Base-by-base conservation (phyloP, 73 alveolate species). In the Symbiodinium natans region DNA sequence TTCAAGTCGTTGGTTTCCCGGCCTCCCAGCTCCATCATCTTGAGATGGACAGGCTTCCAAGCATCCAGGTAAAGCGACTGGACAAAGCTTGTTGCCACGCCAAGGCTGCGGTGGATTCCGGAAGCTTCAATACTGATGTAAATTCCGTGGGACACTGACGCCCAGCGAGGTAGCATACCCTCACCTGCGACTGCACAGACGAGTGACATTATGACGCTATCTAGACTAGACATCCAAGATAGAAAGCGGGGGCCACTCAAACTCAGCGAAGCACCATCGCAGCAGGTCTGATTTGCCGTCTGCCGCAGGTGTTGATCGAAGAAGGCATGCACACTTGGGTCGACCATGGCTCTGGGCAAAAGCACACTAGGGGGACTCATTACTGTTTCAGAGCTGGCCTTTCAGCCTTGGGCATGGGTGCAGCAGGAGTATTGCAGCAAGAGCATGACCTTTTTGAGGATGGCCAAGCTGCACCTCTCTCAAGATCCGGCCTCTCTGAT, bases 401-500 rank as follows among this genome's bases (percentile, higher is more conserved):
- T 52, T n/a, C n/a, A 52, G n/a, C 71, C 31, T 52, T 52, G 71
- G 71, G n/a, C 71, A 21, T 52, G 71, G 71, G 23, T 27, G 29
- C 68, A 52, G 21, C 71, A 52, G 23, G 71, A 23, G 23, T n/a
- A n/a, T 15, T 5, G n/a, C 15, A 52, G 71, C 15, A 2, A 4
- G n/a, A 52, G 71, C 71, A 52, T 52, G 71, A 52, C 59, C 71
- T 52, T 23, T 52, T 52, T 52, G n/a, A 52, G 71, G 17, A 6
- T 52, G 25, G n/a, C 25, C 29, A 52, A 23, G 85, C n/a, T 31
- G 15, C 41, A 13, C 46, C 43, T 8, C 68, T 52, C n/a, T 33
- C 68, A 33, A 2, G 40, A 52, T 34, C 52, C 40, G 85, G 68
- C 95, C 95, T 88, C 95, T 83, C 95, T 36, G 85, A 88, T 36